phyloP scores from a whole-genome alignment of 2,329 filamentous ascomycete species.

The Monilinia laxa region DNA sequence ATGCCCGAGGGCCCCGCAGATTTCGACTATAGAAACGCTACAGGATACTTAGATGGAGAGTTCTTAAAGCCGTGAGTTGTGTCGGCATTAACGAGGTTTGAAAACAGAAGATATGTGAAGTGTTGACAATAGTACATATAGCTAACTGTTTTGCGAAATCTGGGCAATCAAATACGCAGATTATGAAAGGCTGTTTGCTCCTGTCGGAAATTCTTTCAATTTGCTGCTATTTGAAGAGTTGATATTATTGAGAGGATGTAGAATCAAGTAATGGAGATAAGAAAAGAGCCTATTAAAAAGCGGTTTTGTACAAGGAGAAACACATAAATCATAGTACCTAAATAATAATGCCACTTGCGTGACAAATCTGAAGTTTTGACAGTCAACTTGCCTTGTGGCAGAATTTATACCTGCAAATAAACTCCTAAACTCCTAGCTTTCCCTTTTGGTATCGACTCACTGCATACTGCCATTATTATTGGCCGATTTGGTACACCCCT shows the following conservation, averaged over 20 bases:
- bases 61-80: not conserved
- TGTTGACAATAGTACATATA: not conserved
- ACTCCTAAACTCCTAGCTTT: conserved; percentile 13
- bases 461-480: conserved; percentile 13
- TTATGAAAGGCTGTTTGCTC: not conserved
- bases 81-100: not conserved
- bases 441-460: conserved; percentile 9
- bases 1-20: not conserved
- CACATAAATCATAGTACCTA: conserved; percentile 18
- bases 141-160: conserved; percentile 7
- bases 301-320: conserved; percentile 9
- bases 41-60: not conserved
- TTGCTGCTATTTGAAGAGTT: conserved; percentile 2
- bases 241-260: not conserved
- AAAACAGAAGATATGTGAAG: no score
- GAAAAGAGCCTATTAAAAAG: not conserved
- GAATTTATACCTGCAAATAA: not conserved
- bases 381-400: conserved; percentile 6
- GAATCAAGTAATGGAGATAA: not conserved
- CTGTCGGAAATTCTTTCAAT: not conserved
- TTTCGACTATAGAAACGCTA: not conserved
- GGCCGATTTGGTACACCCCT: not conserved
- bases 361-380: conserved; percentile 9
- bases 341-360: conserved; percentile 16
- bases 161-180: not conserved